Evolutionary conservation across 495 filamentous ascomycete genomes (phyloP).

Genomic region (Aspergillus incahuasiensis): DNA sequence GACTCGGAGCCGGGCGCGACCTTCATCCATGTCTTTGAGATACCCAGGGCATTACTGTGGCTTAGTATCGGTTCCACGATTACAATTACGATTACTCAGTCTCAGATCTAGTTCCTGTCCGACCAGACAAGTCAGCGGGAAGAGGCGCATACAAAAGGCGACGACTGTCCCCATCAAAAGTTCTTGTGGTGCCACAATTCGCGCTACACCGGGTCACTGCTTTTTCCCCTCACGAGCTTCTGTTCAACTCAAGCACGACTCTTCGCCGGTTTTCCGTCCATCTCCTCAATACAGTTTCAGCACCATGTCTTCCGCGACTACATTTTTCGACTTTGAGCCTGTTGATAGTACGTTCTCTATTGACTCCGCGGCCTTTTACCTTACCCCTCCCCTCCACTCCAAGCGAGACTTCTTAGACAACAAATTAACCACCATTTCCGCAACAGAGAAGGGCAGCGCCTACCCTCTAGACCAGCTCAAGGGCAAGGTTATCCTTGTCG

Average conservation of each 20-base stretch:
- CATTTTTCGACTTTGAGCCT: conserved; percentile 88
- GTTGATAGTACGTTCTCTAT: conserved; percentile 60
- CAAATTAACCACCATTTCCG: background rate
- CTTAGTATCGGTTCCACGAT: background rate
- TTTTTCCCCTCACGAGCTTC: background rate
- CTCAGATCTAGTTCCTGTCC: background rate
- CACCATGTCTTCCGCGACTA: conserved; percentile 83
- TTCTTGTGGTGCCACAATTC: background rate
- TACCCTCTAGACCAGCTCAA: conserved; percentile 64
- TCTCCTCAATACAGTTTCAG: conserved; percentile 7
- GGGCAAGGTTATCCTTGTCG: conserved; percentile 89
- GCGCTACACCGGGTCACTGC: background rate
- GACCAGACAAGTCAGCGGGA: background rate
- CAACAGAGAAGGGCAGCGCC: conserved; percentile 67
- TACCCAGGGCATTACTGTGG: background rate
- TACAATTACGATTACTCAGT: conserved; percentile 1
- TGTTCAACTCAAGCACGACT: background rate
- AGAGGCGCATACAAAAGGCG: background rate
- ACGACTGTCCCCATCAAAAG: background rate
- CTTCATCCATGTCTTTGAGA: background rate
- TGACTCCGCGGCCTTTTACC: background rate
- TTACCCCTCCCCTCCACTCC: conserved; percentile 1
- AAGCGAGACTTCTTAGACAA: conserved; percentile 16
- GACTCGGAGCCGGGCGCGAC: background rate
- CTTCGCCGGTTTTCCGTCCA: conserved; percentile 13